phyloP scores from a whole-genome alignment of 345 rosid species.

The Citrus maxima region DNA sequence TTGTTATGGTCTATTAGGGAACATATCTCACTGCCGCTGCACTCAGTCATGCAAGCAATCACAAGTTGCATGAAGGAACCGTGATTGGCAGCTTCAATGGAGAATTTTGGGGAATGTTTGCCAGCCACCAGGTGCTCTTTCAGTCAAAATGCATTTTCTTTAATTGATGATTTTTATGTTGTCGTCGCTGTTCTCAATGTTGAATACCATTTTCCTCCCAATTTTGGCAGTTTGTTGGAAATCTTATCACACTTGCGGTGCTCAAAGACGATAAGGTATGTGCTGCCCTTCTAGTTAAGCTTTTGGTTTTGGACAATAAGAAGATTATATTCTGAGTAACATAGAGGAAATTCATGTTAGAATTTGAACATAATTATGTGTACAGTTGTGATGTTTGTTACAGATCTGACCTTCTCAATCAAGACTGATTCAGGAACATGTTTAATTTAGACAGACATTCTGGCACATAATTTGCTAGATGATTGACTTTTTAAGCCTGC shows the following conservation, averaged over 20 bases:
- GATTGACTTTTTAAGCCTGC: background rate
- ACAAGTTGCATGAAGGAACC: constrained; percentile 58
- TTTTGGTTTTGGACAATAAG: background rate
- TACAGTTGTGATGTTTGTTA: too few species aligned
- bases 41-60: constrained; percentile 64
- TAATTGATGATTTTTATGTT: background rate
- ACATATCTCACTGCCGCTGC: constrained; percentile 91
- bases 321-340: background rate
- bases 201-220: background rate
- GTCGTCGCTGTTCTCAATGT: constrained; percentile 1
- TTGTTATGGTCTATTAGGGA: constrained; percentile 47
- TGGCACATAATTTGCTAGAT: background rate
- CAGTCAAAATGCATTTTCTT: background rate
- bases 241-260: constrained; percentile 77
- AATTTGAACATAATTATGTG: background rate
- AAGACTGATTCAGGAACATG: background rate
- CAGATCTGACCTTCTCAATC: background rate
- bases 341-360: background rate
- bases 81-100: constrained; percentile 87
- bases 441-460: background rate
- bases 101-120: constrained; percentile 87
- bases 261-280: constrained; percentile 56
- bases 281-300: constrained; percentile 8
- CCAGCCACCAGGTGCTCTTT: constrained; percentile 72
- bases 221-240: constrained; percentile 71